Base-by-base conservation (phyloP, 441 rosid genomes). In the Brassica hybrid region DNA sequence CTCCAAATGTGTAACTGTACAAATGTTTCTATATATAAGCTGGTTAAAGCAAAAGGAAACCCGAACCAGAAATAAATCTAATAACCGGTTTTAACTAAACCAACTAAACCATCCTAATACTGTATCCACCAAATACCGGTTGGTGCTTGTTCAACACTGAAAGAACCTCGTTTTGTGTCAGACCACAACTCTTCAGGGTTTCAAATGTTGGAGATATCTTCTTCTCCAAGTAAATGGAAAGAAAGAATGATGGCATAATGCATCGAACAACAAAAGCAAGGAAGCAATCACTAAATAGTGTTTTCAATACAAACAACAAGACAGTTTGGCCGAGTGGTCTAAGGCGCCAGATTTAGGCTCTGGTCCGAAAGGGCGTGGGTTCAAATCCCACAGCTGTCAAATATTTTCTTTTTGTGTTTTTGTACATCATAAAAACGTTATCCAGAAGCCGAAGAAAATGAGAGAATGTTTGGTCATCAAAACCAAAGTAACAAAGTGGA, bases 341-440 rank as follows among this genome's bases (percentile, higher is more conserved):
- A 91, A 94, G 98, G 98, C 95, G 97, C 98, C 98, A 93, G 97
- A 91, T 93, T 96, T 89, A 91, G 98, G 97, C 93, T 94, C 96
- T 96, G 92, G 97, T 96, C 96, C 97, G 95, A 88, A 91, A 96
- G 92, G 97, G 97, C 97, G 97, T 94, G 97, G 97, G 98, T 94
- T 96, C 97, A 91, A 92, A 90, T 89, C 97, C 98, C 97, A 92
- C 96, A 88, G 92, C 89, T 87, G 92, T 90, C 88, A 89, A 3
- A 87, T 93, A 87, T 90, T 90, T 90, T 3, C 1, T 43, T 41
- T 43, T 12, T 41, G 2, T 38, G 7, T 38, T 38, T 38, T 8
- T 38, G 12, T 8, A 2, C 3, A 38, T 2, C 43, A 6, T 34
- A 34, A 8, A 38, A 38, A 38, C 12, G 12, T 38, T 38, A 8